These are phyloP conservation scores for Pseudocercospora musae DNA, from an alignment of 2,329 filamentous ascomycete genomes.

Conservation along the genomic window DNA sequence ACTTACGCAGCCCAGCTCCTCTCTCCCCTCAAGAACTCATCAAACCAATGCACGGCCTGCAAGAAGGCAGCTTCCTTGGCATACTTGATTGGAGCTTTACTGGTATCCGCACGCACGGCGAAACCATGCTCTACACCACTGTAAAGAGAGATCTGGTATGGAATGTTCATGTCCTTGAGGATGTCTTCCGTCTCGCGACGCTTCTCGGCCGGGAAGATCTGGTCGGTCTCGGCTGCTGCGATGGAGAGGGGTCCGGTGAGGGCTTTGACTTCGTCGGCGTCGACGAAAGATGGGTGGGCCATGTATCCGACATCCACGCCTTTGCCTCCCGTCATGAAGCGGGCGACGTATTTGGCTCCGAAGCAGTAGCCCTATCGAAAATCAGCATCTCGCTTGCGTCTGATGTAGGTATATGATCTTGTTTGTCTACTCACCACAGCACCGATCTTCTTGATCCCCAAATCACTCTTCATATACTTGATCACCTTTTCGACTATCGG, in stretches of 20 bases:
- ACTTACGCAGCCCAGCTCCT: conserved; percentile 21
- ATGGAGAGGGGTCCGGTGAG: conserved; percentile 59
- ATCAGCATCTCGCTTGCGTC: background rate
- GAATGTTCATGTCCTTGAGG: conserved; percentile 51
- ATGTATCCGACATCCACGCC: conserved; percentile 65
- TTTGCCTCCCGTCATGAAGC: conserved; percentile 58
- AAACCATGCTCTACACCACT: conserved; percentile 72
- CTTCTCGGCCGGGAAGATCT: conserved; percentile 55
- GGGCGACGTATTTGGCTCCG: conserved; percentile 55
- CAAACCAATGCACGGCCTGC: conserved; percentile 76
- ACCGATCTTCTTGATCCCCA: conserved; percentile 49
- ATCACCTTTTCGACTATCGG: conserved; percentile 51
- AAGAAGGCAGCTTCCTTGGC: conserved; percentile 78
- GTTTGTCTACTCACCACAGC: conserved; percentile 36
- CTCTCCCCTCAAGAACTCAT: conserved; percentile 53
- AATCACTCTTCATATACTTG: conserved; percentile 45
- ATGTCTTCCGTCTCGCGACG: conserved; percentile 59
- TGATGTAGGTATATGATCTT: too few species aligned
- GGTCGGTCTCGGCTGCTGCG: conserved; percentile 61
- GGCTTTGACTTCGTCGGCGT: conserved; percentile 56
- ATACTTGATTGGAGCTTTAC: conserved; percentile 57
- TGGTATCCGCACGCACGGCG: conserved; percentile 63
- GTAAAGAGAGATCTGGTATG: conserved; percentile 77
- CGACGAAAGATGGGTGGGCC: conserved; percentile 75
- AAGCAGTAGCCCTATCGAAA: conserved; percentile 42